A percentile compares a stretch with the other conserved stretches of the same genome.
These are phyloP conservation scores for Grosmannia penicillata DNA, from an alignment of 2,329 filamentous ascomycete species.

Conservation along the genomic window DNA sequence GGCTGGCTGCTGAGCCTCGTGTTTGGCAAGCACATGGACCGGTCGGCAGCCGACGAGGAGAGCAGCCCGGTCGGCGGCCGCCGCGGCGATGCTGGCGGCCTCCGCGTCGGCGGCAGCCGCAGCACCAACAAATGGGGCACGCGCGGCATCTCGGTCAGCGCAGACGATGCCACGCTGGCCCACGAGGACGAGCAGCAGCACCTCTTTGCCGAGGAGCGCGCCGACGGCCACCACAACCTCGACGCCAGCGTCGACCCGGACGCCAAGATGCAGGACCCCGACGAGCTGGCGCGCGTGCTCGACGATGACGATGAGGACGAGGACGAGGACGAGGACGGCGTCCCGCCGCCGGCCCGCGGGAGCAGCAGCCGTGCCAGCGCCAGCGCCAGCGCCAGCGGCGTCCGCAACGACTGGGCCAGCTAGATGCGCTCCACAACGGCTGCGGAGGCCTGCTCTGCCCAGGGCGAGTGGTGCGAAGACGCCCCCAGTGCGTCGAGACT, in stretches of 20 bases:
- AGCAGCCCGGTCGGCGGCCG: constrained; percentile 26
- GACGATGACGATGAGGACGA: constrained; percentile 33
- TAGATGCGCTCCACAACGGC: background rate
- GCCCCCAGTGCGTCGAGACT: too few species aligned
- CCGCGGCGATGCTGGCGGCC: constrained; percentile 44
- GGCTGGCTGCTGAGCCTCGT: constrained; percentile 74
- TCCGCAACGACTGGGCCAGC: constrained; percentile 12
- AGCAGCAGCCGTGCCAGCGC: background rate
- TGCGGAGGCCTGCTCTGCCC: too few species aligned
- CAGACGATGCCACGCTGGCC: constrained; percentile 44
- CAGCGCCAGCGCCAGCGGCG: constrained; percentile 1
- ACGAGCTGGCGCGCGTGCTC: constrained; percentile 46
- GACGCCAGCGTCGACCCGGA: constrained; percentile 39
- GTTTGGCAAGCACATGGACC: constrained; percentile 45
- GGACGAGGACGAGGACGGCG: constrained; percentile 33
- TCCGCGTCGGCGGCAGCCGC: constrained; percentile 25
- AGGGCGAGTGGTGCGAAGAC: too few species aligned
- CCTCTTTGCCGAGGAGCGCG: constrained; percentile 12
- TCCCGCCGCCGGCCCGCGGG: constrained; percentile 4
- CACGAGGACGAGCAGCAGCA: constrained; percentile 24
- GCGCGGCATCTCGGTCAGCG: constrained; percentile 51
- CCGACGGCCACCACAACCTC: constrained; percentile 27
- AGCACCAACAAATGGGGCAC: constrained; percentile 46
- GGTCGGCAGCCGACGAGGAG: constrained; percentile 44
- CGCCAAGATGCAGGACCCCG: constrained; percentile 51